These are phyloP conservation scores for Capronia americana DNA, from an alignment of 2,329 filamentous ascomycete species.

Conservation along the genomic window DNA sequence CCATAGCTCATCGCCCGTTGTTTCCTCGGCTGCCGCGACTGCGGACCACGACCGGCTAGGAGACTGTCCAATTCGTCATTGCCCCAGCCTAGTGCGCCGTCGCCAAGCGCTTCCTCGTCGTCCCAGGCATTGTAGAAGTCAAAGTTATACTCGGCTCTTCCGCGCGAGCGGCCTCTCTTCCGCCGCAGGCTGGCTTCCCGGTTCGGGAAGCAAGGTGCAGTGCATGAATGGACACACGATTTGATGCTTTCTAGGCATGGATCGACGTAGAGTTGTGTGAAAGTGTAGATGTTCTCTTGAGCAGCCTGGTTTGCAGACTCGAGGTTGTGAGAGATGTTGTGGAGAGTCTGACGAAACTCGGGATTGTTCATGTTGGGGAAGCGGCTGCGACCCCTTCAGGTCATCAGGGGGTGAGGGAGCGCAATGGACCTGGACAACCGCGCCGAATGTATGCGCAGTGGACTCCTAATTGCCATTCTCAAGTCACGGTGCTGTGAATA, in stretches of 20 bases:
- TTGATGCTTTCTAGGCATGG: conserved; percentile 77
- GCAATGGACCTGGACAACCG: conserved; percentile 4
- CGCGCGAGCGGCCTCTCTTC: conserved; percentile 65
- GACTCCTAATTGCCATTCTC: conserved; percentile 33
- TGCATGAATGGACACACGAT: conserved; percentile 70
- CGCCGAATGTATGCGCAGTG: conserved; percentile 27
- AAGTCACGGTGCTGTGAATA: conserved; percentile 3
- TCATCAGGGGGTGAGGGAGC: conserved; percentile 3
- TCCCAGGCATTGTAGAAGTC: conserved; percentile 99
- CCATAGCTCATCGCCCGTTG: conserved; percentile 91
- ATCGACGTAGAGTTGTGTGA: conserved; percentile 82
- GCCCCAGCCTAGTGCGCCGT: conserved; percentile 73
- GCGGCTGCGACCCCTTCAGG: conserved; percentile 11
- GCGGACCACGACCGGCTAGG: conserved; percentile 66
- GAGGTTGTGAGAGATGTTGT: conserved; percentile 88
- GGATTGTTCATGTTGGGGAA: conserved; percentile 39
- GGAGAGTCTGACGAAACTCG: conserved; percentile 83
- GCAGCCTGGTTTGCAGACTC: conserved; percentile 89
- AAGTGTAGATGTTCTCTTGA: conserved; percentile 88
- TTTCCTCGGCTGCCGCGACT: conserved; percentile 67
- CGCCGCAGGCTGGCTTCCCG: conserved; percentile 76
- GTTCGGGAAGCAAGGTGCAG: conserved; percentile 70
- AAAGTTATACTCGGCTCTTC: conserved; percentile 81
- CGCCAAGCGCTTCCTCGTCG: conserved; percentile 57
- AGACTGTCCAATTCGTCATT: conserved; percentile 85